Percentiles rank a stretch among this genome's conserved stretches.
Conservation (phyloP, 140 eudicot genomes). For the Cichorium intybus region DNA sequence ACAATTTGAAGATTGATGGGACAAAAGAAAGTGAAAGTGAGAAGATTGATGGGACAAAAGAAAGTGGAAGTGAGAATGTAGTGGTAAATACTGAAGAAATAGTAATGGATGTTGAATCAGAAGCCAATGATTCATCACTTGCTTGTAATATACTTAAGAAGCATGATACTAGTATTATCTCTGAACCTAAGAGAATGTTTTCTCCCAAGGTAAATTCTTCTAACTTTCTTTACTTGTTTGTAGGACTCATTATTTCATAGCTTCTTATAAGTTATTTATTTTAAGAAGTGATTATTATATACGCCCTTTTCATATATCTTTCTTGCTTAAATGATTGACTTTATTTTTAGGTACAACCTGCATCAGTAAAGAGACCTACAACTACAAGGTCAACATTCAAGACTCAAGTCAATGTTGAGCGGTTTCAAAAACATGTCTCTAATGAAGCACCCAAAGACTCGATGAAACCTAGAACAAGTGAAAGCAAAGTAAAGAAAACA, state of each 20-base stretch:
- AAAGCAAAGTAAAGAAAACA: constrained; percentile 28
- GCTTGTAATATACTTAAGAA: constrained; percentile 26
- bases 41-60: constrained; percentile 25
- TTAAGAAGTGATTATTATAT: neutral
- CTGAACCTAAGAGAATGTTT: constrained; percentile 19
- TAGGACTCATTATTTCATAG: neutral
- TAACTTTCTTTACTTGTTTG: constrained; percentile 10
- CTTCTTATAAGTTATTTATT: too few relatives aligned
- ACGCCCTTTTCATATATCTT: constrained; percentile 3
- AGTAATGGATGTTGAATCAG: constrained; percentile 21
- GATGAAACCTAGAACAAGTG: constrained; percentile 35
- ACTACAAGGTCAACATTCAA: constrained; percentile 29
- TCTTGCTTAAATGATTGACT: constrained; percentile 11
- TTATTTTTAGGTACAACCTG: constrained; percentile 36
- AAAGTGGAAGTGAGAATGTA: constrained; percentile 24
- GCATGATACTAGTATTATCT: constrained; percentile 25
- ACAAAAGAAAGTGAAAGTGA: constrained; percentile 24
- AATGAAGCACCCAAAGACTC: constrained; percentile 39
- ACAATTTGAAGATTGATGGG: constrained; percentile 27
- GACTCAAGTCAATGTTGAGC: constrained; percentile 28
- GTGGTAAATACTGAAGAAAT: constrained; percentile 20
- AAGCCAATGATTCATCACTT: constrained; percentile 18
- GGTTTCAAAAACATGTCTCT: constrained; percentile 30
- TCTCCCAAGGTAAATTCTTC: constrained; percentile 43
- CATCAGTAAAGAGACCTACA: constrained; percentile 31